Base-by-base conservation (phyloP, 768 basidiomycete genomes). In the Lanmaoa pseudosensibilis region DNA sequence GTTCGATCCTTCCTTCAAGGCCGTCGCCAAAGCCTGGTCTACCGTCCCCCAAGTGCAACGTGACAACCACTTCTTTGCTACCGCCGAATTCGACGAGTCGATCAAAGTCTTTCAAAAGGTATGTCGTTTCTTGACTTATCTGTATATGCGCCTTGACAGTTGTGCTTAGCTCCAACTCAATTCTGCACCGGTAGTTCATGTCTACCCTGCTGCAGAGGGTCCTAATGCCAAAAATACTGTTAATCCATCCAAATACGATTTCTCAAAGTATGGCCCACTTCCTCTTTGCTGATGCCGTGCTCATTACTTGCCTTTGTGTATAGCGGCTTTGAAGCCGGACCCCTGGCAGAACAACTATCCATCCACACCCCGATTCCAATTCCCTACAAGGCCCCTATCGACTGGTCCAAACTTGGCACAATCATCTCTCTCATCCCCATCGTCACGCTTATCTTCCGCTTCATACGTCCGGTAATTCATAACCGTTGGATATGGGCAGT, bases 41-140 rank as follows among this genome's bases (percentile, higher is more conserved):
- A 78, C 77, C 15, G 80, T 81, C 10, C 73, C 89, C 9, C 64
- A 79, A 54, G 77, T 77, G 21, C 74, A 88, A n/a, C 82, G 87
- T 40, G 80, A 92, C 69, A 76, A 78, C 53, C 95, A 98, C 72
- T 95, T 98, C 83, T 99, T 98, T 67, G 97, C 86, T 10, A 87
- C 86, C 13, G 71, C 93, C 32, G 97, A 99, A 73, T 98, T 97
- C 68, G 84, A 90, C 65, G 79, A 90, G 37, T 87, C 83, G 9
- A 79, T 83, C 52, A 72, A 76, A 2, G 80, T 93, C 43, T 99
- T 96, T 77, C 86, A 90, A 75, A 85, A 84, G 78, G 94, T 92
- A 50, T 27, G 68, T 57, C 13, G n/a, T 40, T 13, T 23, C 30
- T 7, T 3, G 11, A n/a, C 16, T 11, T 34, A 8, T 27, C 52